Conservation (phyloP, 2,329 filamentous ascomycete genomes). For the Juglanconis juglandina region DNA sequence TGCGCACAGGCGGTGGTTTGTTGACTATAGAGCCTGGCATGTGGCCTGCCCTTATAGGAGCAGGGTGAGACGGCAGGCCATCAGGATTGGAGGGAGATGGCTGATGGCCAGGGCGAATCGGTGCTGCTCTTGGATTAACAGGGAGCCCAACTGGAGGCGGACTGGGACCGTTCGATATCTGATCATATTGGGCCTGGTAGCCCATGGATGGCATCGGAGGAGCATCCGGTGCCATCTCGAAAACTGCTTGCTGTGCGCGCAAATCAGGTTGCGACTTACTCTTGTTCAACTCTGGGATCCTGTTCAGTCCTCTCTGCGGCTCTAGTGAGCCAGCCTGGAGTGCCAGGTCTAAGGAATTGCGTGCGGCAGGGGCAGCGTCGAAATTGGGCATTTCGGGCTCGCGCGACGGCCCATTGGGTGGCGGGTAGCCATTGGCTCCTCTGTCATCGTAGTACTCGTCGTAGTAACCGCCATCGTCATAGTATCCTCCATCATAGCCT, state of each 20-base stretch:
- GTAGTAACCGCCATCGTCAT: slow-evolving; percentile 41
- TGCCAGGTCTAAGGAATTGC: slow-evolving; percentile 47
- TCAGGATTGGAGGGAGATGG: slow-evolving; percentile 37
- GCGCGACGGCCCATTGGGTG: slow-evolving; percentile 24
- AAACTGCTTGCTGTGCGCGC: slow-evolving; percentile 63
- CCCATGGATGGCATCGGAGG: slow-evolving; percentile 43
- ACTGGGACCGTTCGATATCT: slow-evolving; percentile 19
- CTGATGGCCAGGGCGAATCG: slow-evolving; percentile 27
- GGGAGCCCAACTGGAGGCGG: slow-evolving; percentile 23
- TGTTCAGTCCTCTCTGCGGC: slow-evolving; percentile 48
- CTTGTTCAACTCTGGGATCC: slow-evolving; percentile 52
- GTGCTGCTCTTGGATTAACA: slow-evolving; percentile 22
- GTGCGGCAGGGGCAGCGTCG: slow-evolving; percentile 35
- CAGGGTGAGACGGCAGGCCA: slow-evolving; percentile 56
- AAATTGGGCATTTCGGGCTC: slow-evolving; percentile 40
- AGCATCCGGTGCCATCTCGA: slow-evolving; percentile 68
- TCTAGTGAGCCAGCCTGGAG: slow-evolving; percentile 36
- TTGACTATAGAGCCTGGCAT: slow-evolving; percentile 57
- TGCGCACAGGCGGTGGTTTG: slow-evolving; percentile 57
- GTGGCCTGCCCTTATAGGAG: slow-evolving; percentile 60
- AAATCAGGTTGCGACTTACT: slow-evolving; percentile 68
- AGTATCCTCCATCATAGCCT: slow-evolving; percentile 31
- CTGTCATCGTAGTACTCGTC: slow-evolving; percentile 50
- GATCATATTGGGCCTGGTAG: slow-evolving; percentile 9
- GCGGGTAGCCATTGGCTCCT: slow-evolving; percentile 28